Evolutionary conservation across 2,329 filamentous ascomycete species (phyloP), one percentile per base, ranked within the genome.

Genomic region (Fusarium gaditjirri): DNA sequence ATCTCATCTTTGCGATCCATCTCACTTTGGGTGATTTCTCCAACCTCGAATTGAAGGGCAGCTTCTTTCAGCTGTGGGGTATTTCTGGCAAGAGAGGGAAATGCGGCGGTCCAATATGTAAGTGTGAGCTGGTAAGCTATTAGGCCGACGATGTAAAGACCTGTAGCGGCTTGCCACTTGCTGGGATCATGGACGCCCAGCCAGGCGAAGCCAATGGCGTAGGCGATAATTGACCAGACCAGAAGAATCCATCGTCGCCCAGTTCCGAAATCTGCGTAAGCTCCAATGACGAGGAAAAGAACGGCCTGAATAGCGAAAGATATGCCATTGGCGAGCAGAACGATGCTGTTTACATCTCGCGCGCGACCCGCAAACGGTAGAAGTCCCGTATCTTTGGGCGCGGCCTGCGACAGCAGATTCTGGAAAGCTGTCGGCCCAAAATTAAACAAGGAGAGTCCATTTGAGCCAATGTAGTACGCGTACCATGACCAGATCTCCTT

Each of bases 21-120:
- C 52, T 92, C 87, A 4, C 86, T 85, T 12, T 87, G 84, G 3
- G 84, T 84, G 46, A 92, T 90, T 2, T 81, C 81, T 6, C 89
- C 82, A 0, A 75, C 69, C 54, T 78, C 76, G 47, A 78, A 81
- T 21, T 77, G 77, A 21, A 73, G 67, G 9, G 76, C 77, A 5
- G 80, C 76, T 29, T 81, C 80, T 60, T 75, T 80, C 49, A 83
- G 62, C n/a, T 76, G 71, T 2, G 77, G 73, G 9, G 79, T 79
- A 41, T 82, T 83, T 42, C 82, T 79, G 5, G 82, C 82, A 25
- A 84, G 77, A 13, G 78, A 77, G 2, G 82, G 82, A 46, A 84
- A 84, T 0, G 90, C 89, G 0, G 91, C 90, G 0, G 89, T 91
- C 89, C 90, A 92, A 78, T 92, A 92, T 0, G 90, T 92, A 53